A percentile compares a stretch with the other conserved stretches of the same genome.
Evolutionary conservation across 192 early-diverging fungal genomes (phyloP).

Genomic region (Rhizophagus clarus): DNA sequence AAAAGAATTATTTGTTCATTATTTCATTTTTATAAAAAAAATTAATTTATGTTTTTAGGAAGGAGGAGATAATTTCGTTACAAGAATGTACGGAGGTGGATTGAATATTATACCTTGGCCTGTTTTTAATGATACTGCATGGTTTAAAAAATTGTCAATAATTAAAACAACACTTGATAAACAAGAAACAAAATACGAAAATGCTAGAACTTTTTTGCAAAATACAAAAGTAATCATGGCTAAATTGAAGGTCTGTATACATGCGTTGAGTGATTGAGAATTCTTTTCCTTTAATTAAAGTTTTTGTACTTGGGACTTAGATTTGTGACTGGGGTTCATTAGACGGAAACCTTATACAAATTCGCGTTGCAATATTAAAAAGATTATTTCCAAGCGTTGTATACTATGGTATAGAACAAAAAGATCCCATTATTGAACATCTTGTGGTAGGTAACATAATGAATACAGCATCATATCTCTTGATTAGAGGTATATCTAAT

Average conservation of each 20-base stretch:
- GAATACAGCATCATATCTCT: no score
- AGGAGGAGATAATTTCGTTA: conserved; percentile 20
- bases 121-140: conserved; percentile 9
- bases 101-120: conserved; percentile 25
- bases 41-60: background rate
- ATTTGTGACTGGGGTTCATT: conserved; percentile 24
- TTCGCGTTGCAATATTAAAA: background rate
- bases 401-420: conserved; percentile 7
- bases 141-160: conserved; percentile 3
- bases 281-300: background rate
- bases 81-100: conserved; percentile 7
- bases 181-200: conserved; percentile 9
- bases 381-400: background rate
- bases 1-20: background rate
- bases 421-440: background rate
- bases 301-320: background rate
- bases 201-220: conserved; percentile 12
- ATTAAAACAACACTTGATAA: conserved; percentile 10
- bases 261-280: background rate
- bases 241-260: background rate
- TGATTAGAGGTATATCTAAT: background rate
- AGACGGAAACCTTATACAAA: background rate
- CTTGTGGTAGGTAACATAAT: background rate
- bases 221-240: conserved; percentile 26
- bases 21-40: no score